phyloP scores from a whole-genome alignment of 495 filamentous ascomycete species.

The Hypomontagnella monticulosa region DNA sequence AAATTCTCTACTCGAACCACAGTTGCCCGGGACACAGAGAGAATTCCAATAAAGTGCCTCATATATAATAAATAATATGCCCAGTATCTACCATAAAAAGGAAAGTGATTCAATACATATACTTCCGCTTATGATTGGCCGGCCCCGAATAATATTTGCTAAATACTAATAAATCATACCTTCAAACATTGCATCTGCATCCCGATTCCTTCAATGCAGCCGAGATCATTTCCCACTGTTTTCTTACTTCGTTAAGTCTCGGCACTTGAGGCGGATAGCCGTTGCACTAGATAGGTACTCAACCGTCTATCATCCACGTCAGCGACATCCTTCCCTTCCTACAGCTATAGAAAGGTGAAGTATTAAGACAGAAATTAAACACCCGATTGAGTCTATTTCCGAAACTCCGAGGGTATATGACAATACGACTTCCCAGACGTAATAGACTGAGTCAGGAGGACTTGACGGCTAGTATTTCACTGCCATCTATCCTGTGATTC shows the following conservation, averaged over 20 bases:
- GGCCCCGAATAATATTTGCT: too few relatives aligned
- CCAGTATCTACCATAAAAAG: too few relatives aligned
- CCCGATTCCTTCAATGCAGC: too few relatives aligned
- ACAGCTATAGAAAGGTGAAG: not conserved
- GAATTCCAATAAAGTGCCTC: too few relatives aligned
- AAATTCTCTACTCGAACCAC: too few relatives aligned
- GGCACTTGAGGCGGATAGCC: not conserved
- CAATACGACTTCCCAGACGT: conserved; percentile 2
- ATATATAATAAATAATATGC: too few relatives aligned
- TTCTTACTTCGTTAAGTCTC: not conserved
- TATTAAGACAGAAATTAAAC: conserved; percentile 20
- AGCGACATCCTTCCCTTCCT: not conserved
- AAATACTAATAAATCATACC: too few relatives aligned
- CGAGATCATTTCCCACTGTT: not conserved
- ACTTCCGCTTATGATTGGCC: not conserved
- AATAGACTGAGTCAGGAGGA: conserved; percentile 9
- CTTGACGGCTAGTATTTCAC: conserved; percentile 11
- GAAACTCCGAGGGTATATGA: conserved; percentile 27
- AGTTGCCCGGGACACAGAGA: too few relatives aligned
- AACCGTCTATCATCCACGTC: conserved; percentile 12
- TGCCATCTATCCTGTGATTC: not conserved
- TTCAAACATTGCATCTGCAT: too few relatives aligned
- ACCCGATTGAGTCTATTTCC: conserved; percentile 17
- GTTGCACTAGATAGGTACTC: not conserved
- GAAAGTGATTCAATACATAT: not conserved